Base-by-base conservation (phyloP, 768 basidiomycete species). In the Crepidotus variabilis region DNA sequence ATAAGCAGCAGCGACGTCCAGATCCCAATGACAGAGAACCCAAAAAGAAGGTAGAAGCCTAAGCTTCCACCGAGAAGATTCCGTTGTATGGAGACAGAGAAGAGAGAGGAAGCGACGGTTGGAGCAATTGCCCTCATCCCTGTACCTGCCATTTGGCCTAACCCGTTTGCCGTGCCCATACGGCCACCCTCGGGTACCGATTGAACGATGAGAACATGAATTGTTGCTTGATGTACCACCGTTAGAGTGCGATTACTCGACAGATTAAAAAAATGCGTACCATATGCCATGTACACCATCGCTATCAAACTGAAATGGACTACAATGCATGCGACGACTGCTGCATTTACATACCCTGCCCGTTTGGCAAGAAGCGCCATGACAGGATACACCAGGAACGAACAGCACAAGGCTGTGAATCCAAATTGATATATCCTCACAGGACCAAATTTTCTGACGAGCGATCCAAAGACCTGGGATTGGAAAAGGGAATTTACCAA, bases 401-500 rank as follows among this genome's bases (percentile, higher is more conserved):
- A 60, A 6, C 70, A 33, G 9, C 67, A 48, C 23, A 69, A 64
- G 0, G 78, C 71, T 1, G 65, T 49, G 9, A 75, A 70, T 2
- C 9, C 28, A 35, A 54, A 18, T 13, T 1, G n/a, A 61, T 78
- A 85, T 14, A 87, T 65, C 20, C 61, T 75, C 59, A 79, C 80
- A 20, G 81, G 65, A 1, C 90, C 88, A 54, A 80, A 80, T 5
- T 72, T 71, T 47, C 81, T 71, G 43, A 87, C 76, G 21, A 82
- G 47, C 20, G 70, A 66, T 3, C 81, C 80, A 59, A 87, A 79
- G 63, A 79, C 72, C 55, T 77, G 68, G 14, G 82, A 61, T 63
- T 87, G 85, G 59, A 84, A 67, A 33, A 79, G 9, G 4, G 84
- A 80, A 55, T 83, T 87, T 51, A 76, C 55, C 22, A 84, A 60